Evolutionary conservation across 306 rosid species (phyloP).

Genomic region (Comarum palustre): DNA sequence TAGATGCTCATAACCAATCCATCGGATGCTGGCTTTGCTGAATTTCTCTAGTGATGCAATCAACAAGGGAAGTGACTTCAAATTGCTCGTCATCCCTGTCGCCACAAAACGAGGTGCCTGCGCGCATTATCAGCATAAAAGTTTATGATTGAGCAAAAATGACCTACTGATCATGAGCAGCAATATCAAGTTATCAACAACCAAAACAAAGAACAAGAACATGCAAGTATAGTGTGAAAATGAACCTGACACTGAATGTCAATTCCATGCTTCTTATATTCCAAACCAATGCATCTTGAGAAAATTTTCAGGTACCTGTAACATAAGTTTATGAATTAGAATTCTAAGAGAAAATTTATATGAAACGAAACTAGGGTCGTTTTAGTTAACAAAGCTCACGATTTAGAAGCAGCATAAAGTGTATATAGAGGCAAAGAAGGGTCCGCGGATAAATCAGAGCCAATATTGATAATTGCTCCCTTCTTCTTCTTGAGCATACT

Average conservation of each 20-base stretch:
- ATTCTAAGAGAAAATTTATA: neutral
- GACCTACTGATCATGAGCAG: neutral
- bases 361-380: neutral
- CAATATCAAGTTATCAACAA: neutral
- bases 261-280: conserved; percentile 21
- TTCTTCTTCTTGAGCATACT: conserved; percentile 52
- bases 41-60: conserved; percentile 22
- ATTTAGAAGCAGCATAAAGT: conserved; percentile 50
- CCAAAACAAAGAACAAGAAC: neutral
- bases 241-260: conserved; percentile 25
- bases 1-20: conserved; percentile 25
- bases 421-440: conserved; percentile 46
- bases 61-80: conserved; percentile 9
- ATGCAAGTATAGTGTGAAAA: neutral
- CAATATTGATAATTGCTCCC: conserved; percentile 40
- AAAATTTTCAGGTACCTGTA: conserved; percentile 11
- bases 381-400: conserved; percentile 23
- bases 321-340: neutral
- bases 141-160: neutral
- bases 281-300: conserved; percentile 11
- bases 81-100: conserved; percentile 19
- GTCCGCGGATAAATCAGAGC: conserved; percentile 38
- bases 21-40: conserved; percentile 31
- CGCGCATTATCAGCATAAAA: neutral
- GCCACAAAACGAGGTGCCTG: conserved; percentile 30